phyloP scores from a whole-genome alignment of 345 rosid species.

The Ceriops decandra region DNA sequence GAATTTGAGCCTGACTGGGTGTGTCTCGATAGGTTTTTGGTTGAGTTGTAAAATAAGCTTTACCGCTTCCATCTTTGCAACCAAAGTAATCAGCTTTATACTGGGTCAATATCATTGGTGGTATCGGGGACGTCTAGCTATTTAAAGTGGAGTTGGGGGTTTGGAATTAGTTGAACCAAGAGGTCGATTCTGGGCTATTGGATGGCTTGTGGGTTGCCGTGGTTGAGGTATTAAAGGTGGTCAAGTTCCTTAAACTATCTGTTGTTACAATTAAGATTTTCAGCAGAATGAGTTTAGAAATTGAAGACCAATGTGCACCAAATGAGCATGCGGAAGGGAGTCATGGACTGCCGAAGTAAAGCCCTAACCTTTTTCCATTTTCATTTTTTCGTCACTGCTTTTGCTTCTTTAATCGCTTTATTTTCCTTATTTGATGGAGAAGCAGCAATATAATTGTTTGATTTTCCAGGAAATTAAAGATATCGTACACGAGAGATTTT shows the following conservation, averaged over 20 bases:
- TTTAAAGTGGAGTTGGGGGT: background rate
- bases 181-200: background rate
- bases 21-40: background rate
- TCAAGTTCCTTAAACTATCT: background rate
- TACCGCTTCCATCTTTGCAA: no score
- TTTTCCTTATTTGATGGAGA: background rate
- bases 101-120: background rate
- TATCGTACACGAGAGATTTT: slow-evolving; percentile 65
- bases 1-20: slow-evolving; percentile 1
- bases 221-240: background rate
- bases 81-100: background rate
- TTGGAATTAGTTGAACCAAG: slow-evolving; percentile 3
- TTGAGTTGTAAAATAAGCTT: background rate
- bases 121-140: background rate
- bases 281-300: slow-evolving; percentile 60
- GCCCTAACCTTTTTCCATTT: slow-evolving; percentile 5
- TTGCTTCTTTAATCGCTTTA: background rate
- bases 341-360: slow-evolving; percentile 42
- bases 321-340: slow-evolving; percentile 38
- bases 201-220: slow-evolving; percentile 6
- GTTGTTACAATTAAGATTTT: slow-evolving; percentile 7
- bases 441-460: slow-evolving; percentile 8
- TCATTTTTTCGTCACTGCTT: slow-evolving; percentile 1
- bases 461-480: slow-evolving; percentile 53
- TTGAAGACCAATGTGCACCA: slow-evolving; percentile 36